Conservation (phyloP, 148 eudicot species). For the Polygonum maritimum region DNA sequence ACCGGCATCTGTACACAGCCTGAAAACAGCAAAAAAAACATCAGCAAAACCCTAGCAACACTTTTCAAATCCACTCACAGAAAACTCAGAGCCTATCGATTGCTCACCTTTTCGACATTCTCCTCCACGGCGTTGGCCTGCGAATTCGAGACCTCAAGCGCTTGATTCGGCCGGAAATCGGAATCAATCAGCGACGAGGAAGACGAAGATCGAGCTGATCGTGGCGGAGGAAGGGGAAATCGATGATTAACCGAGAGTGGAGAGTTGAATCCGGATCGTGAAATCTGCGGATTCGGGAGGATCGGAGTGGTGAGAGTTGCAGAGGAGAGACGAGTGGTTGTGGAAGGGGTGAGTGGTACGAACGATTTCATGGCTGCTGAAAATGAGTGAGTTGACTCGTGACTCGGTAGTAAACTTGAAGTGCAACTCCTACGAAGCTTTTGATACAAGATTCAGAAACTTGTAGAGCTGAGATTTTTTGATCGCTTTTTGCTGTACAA, state of each 20-base stretch:
- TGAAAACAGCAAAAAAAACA: neutral
- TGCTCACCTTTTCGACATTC: neutral
- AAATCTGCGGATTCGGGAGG: neutral
- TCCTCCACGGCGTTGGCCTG: slow-evolving; percentile 6
- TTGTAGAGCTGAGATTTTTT: too few relatives aligned
- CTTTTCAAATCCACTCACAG: neutral
- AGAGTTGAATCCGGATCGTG: neutral
- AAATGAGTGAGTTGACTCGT: neutral
- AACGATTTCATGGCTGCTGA: neutral
- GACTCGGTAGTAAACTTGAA: neutral
- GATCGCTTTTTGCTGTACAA: too few relatives aligned
- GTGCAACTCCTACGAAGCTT: too few relatives aligned
- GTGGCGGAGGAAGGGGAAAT: neutral
- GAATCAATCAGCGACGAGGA: neutral
- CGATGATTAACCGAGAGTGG: neutral
- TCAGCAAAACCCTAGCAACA: slow-evolving; percentile 5
- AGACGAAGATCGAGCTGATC: slow-evolving; percentile 5
- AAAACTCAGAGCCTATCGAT: neutral
- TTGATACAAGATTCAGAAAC: too few relatives aligned
- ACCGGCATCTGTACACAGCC: slow-evolving; percentile 9
- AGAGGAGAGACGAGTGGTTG: neutral
- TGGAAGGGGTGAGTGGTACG: neutral
- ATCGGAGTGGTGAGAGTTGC: neutral
- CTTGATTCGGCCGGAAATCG: neutral
- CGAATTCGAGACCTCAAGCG: neutral